Evolutionary conservation across 257 asterid species (phyloP), one percentile per base, ranked within the genome.

Genomic region (Nicotiana tomentosiformis): DNA sequence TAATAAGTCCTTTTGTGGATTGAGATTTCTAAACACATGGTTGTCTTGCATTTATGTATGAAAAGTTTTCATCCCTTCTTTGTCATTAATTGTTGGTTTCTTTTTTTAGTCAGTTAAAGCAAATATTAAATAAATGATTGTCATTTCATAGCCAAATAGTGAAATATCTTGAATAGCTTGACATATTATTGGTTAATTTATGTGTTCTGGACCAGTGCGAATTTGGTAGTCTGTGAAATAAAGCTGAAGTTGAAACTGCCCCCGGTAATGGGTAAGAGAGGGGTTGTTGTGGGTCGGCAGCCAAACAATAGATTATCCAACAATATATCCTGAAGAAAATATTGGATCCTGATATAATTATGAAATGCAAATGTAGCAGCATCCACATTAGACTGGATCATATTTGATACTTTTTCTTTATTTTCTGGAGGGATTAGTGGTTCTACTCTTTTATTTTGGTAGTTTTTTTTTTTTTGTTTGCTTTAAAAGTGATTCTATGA

Each of bases 41-140:
- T 26, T 11, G 16, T 46, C 46, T 43, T 18, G 87, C 90, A 87
- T 90, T 90, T 51, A 88, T 69, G 84, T 33, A 26, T 55, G 77
- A 46, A 55, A 77, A 81, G 78, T 57, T 85, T 53, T 78, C 23
- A 12, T 51, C 66, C 30, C 66, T 30, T 46, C 33, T 58, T 56
- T 69, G 32, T 58, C 78, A 87, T 82, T 83, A 84, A 84, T 43
- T 29, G 74, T 84, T 80, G 67, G 76, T 35, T 84, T 86, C 70
- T 77, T 61, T 83, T 66, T 55, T 68, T 10, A 17, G 86, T 53
- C 66, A 78, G 72, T 70, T 58, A 80, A 85, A 79, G 90, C 82
- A 80, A 82, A 87, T 82, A 62, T 88, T 85, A 84, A 84, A 83
- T 20, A 88, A 90, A 88, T 56, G 66, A 81, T 87, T 87, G 93